Conservation (phyloP, 2,329 filamentous ascomycete species). For the Colletotrichum coccodes region DNA sequence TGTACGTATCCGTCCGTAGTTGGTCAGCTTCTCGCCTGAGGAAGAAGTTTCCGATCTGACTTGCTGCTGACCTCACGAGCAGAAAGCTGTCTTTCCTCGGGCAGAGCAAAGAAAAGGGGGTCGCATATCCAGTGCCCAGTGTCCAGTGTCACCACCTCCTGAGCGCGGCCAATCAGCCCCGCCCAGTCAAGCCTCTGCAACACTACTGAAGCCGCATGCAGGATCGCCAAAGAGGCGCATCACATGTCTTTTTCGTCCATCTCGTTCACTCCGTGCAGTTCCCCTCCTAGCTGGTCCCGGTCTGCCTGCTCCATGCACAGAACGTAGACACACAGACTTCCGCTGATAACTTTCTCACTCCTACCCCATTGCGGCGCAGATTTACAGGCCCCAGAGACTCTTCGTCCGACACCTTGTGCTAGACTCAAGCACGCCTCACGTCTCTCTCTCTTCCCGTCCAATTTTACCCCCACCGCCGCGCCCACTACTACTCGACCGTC, state of each 20-base stretch:
- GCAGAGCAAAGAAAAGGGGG: neutral
- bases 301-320: conserved; percentile 6
- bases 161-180: conserved; percentile 27
- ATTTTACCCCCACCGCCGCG: neutral
- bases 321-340: conserved; percentile 9
- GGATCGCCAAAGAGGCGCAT: conserved; percentile 19
- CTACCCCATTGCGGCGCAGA: conserved; percentile 27
- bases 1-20: neutral
- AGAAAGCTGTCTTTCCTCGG: neutral
- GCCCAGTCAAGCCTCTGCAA: conserved; percentile 15
- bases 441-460: neutral
- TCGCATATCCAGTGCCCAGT: neutral
- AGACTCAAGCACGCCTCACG: conserved; percentile 15
- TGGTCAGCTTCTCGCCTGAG: neutral
- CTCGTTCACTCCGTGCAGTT: conserved; percentile 14
- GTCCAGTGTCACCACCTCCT: conserved; percentile 4
- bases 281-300: conserved; percentile 7
- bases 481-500: conserved; percentile 3
- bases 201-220: conserved; percentile 23
- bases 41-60: neutral
- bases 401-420: conserved; percentile 24
- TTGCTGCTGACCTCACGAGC: neutral
- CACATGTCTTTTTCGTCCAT: conserved; percentile 27
- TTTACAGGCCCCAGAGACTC: conserved; percentile 4
- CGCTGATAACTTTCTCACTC: neutral